Base-by-base conservation (phyloP, 768 basidiomycete species). In the Amyloporia xantha region DNA sequence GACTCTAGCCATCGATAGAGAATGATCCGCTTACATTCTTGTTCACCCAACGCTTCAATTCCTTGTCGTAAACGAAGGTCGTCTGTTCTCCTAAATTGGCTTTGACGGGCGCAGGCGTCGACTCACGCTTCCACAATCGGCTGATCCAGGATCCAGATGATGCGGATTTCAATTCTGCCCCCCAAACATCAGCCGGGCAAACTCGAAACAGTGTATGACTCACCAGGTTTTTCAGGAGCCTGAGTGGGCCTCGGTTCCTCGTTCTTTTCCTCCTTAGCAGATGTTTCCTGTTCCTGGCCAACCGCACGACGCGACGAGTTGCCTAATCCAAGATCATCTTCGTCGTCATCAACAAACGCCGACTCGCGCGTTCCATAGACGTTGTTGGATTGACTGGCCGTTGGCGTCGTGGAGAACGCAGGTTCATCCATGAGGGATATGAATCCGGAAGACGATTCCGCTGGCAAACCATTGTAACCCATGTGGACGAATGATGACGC, bases 41-140 rank as follows among this genome's bases (percentile, higher is more conserved):
- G 65, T 96, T 93, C 23, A 99, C 84, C 96, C 96, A 99, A 53
- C 86, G 80, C 64, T 94, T 93, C 51, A 85, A 76, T n/a, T 96
- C 92, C 59, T 87, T 84, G 62, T 99, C 96, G 62, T 89, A 99
- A 60, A 91, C 86, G 71, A 98, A 95, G 23, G 82, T 72, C 23
- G 71, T 91, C 62, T 93, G 82, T 56, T 98, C 91, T 6, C 96
- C 96, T 21, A 99, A 78, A 57, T 86, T 98, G 17, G 95, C 96
- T 62, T 83, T 88, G 49, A 95, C 70, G 2, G 95, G 93, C 7
- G 76, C 90, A 7, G 81, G 71, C 5, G 71, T 55, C 3, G 74
- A 57, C 13, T 84, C 82, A 43, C 82, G 80, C 59, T 77, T 86
- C 82, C 88, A 95, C 70, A 84, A 81, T 28, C 86, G 76, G 49